Conservation (phyloP, 1,139 yeast species). For the Wickerhamiella infanticola region DNA sequence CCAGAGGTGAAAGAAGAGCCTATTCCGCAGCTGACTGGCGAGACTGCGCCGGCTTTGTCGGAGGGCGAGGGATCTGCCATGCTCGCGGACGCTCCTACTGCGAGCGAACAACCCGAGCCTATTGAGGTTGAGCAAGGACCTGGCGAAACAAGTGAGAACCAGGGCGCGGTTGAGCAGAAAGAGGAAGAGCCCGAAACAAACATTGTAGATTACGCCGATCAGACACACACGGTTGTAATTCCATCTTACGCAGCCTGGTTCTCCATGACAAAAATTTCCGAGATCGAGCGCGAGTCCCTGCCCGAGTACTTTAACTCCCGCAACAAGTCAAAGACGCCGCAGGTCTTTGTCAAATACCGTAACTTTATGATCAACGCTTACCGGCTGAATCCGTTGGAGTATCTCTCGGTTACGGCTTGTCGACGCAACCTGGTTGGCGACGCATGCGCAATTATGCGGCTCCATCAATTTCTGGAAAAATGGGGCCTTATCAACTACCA, state of each 20-base stretch:
- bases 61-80: too few species aligned
- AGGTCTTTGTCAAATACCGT: conserved; percentile 72
- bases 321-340: conserved; percentile 75
- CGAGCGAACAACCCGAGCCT: not conserved
- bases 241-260: conserved; percentile 96
- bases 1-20: not conserved
- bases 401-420: conserved; percentile 82
- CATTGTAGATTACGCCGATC: conserved; percentile 21
- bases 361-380: conserved; percentile 90
- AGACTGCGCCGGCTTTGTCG: not conserved
- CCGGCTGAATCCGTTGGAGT: conserved; percentile 84
- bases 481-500: conserved; percentile 98
- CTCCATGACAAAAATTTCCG: conserved; percentile 52
- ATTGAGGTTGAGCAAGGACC: conserved; percentile 4
- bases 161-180: not conserved
- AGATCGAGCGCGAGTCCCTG: conserved; percentile 50
- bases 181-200: not conserved
- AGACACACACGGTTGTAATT: conserved; percentile 76
- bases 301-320: conserved; percentile 79
- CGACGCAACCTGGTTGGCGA: conserved; percentile 93
- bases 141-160: conserved; percentile 2
- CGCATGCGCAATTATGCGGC: conserved; percentile 82
- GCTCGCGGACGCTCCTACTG: too few species aligned
- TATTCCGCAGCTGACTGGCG: not conserved
- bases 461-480: conserved; percentile 75